Base-by-base conservation (phyloP, 192 early-diverging fungal genomes). In the Coemansia sp. region DNA sequence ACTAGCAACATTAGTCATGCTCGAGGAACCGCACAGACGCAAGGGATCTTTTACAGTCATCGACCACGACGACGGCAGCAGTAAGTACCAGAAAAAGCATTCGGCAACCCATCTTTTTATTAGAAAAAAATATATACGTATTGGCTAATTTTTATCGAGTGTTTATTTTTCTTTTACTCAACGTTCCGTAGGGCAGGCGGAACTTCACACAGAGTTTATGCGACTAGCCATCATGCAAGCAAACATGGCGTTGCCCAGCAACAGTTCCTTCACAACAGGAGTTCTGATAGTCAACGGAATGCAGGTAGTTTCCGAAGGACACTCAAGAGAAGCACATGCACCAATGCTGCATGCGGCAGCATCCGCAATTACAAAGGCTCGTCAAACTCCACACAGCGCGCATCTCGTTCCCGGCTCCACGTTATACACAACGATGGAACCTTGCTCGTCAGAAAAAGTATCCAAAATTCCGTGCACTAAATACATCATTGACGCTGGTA, bases 341-440 rank as follows among this genome's bases (percentile, higher is more conserved):
- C 73, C 67, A 0, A 29, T 54, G 7, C 55, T 58, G 3, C 77
- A 79, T 36, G 77, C 77, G 1, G 71, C 77, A 0, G 77, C 62
- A 25, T 42, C 25, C 2, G 68, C 77, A 25, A 63, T 79, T 18
- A 42, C 36, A 33, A 73, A 73, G 61, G 77, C 77, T 3, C 69
- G 30, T 1, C 18, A 32, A 18, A 31, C 54, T 30, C 42, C 36
- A 7, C 33, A 52, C n/a, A 20, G 63, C 4, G 7, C 42, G 0
- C 36, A 56, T 17, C 10, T 74, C 8, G 29, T 78, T 7, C 33
- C 14, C 14, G 87, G 86, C 20, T 68, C 85, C 6, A 91, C 89
- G 18, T 89, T 96, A 72, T 99, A 96, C 70, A 93, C 94, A 28
- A 99, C 96, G 5, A 99, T 99, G 96, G 96, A 99, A 70, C 96